phyloP scores from a whole-genome alignment of 257 asterid genomes.

The Solanum lycopersicoides region DNA sequence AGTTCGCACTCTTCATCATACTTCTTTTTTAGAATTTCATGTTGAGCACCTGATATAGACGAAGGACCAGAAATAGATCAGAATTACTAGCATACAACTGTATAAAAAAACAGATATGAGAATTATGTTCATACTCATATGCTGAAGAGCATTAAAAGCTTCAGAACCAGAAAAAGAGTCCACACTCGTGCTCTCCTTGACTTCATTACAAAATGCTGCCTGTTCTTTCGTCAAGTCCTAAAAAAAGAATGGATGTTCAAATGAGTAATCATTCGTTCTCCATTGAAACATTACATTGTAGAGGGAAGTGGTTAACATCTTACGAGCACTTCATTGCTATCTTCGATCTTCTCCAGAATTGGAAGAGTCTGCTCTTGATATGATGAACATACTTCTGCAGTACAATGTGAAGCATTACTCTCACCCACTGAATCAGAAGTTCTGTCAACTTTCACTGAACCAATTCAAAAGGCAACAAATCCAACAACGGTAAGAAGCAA shows the following conservation, averaged over 20 bases:
- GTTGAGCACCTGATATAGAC: conserved; percentile 39
- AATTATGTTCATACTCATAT: conserved; percentile 37
- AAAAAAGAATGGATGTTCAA: background rate
- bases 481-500: background rate
- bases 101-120: background rate
- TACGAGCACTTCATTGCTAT: conserved; percentile 56
- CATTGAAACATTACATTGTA: background rate
- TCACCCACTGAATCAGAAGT: conserved; percentile 11
- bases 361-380: conserved; percentile 40
- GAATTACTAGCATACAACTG: background rate
- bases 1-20: conserved; percentile 45
- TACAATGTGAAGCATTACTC: conserved; percentile 27
- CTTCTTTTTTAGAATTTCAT: conserved; percentile 47
- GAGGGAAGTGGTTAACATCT: background rate
- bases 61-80: background rate
- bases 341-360: conserved; percentile 42
- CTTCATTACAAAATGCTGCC: conserved; percentile 37
- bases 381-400: conserved; percentile 22
- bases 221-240: conserved; percentile 40
- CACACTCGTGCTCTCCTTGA: conserved; percentile 36
- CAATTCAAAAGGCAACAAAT: background rate
- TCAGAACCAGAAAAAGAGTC: conserved; percentile 56
- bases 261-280: background rate
- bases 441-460: background rate
- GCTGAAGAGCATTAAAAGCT: conserved; percentile 41